Conservation (phyloP, 2,329 filamentous ascomycete genomes). For the Colletotrichum sp. region DNA sequence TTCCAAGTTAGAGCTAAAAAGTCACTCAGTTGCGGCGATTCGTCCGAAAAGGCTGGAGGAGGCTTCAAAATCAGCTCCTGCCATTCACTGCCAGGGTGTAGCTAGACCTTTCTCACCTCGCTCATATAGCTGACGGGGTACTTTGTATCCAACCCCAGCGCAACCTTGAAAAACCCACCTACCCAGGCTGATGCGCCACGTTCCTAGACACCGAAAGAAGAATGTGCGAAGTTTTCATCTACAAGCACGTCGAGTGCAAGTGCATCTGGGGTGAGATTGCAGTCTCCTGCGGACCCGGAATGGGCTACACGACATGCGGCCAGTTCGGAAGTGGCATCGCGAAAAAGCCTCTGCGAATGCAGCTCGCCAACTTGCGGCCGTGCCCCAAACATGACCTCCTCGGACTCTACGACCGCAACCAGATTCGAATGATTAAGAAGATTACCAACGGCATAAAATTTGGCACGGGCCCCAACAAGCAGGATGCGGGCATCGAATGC, state of each 20-base stretch:
- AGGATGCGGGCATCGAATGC: constrained; percentile 41
- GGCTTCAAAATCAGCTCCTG: neutral
- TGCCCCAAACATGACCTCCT: constrained; percentile 48
- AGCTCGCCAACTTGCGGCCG: constrained; percentile 38
- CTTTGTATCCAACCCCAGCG: neutral
- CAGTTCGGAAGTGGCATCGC: constrained; percentile 34
- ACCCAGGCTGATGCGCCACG: neutral
- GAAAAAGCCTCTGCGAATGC: constrained; percentile 39
- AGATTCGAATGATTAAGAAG: constrained; percentile 48
- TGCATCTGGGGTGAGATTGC: constrained; percentile 58
- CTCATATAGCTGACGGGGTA: neutral
- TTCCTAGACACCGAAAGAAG: neutral
- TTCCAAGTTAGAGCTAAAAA: neutral
- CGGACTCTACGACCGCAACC: constrained; percentile 52
- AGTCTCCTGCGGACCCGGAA: constrained; percentile 51
- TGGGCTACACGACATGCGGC: constrained; percentile 56
- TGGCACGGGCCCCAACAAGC: constrained; percentile 48
- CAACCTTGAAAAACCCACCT: neutral
- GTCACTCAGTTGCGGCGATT: neutral
- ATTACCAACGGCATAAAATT: constrained; percentile 51
- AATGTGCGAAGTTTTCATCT: constrained; percentile 58
- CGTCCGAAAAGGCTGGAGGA: neutral
- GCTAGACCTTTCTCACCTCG: neutral
- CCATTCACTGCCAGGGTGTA: neutral
- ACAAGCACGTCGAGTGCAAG: constrained; percentile 52